Evolutionary conservation across 257 asterid species (phyloP), one percentile per base, ranked within the genome.

Genomic region (Forsythia viridissima): DNA sequence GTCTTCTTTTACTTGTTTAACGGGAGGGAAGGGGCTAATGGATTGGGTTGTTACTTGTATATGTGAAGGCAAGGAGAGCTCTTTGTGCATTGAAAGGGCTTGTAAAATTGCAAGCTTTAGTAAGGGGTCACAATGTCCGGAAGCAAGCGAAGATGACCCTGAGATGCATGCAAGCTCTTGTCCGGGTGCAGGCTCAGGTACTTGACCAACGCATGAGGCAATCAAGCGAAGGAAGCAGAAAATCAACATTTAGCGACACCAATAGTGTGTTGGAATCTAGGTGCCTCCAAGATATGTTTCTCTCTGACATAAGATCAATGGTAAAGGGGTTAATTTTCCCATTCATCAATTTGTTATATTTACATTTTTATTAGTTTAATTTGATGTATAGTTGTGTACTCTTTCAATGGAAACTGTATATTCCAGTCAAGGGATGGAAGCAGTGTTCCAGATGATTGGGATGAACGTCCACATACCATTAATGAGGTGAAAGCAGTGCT

Each of bases 61-160:
- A 5, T 78, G 11, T 68, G 21, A 48, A 84, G 90, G 88, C 90
- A 67, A 86, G 90, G 76, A 79, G 87, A 80, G 90, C 91, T 16
- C 84, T 84, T 16, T 71, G 80, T 36, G 92, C 90, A n/a, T 76
- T 88, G 16, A 86, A 84, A 73, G 91, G 88, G 18, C 76, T 88
- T 46, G 91, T 88, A n/a, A 88, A 84, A 65, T 44, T 88, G 80
- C 89, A 88, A 82, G 92, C 92, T 41, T 66, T 88, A 57, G 87
- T 84, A 10, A 80, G 90, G 52, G 91, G 91, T 63, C 84, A 84
- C 79, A 82, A 84, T 48, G 87, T 88, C 6, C 71, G 90, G 9
- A 86, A 86, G 79, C 92, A 85, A 76, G 87, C 88, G 5, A 83
- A 85, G 74, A 83, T 79, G 86, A 87, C 91, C 4, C 71, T 87